Conservation (phyloP, 1,139 yeast species). For the Groenewaldozyma sp. region DNA sequence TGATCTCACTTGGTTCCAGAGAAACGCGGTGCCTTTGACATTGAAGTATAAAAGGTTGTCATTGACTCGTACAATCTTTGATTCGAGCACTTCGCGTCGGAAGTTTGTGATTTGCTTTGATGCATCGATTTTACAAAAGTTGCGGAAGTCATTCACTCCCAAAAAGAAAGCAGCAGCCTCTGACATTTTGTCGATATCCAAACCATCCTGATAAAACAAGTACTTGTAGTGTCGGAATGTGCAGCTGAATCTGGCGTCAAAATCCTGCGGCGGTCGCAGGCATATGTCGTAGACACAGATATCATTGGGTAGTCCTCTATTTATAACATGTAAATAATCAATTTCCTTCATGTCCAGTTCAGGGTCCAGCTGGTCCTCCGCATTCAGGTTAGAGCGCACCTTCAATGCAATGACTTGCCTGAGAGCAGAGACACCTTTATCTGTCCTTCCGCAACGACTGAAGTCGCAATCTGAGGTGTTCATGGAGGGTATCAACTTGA, state of each 20-base stretch:
- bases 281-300: constrained; percentile 77
- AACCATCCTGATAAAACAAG: constrained; percentile 44
- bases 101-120: constrained; percentile 83
- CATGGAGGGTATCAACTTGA: constrained; percentile 54
- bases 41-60: constrained; percentile 53
- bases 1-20: constrained; percentile 98
- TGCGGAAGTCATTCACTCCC: constrained; percentile 86
- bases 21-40: constrained; percentile 77
- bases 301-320: constrained; percentile 70
- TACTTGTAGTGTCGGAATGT: constrained; percentile 75
- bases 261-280: constrained; percentile 68
- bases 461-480: constrained; percentile 57
- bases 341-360: constrained; percentile 56
- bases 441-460: constrained; percentile 94
- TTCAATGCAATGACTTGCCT: constrained; percentile 81
- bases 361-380: constrained; percentile 49
- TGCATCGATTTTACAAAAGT: constrained; percentile 91
- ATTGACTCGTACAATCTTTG: constrained; percentile 18
- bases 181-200: constrained; percentile 60
- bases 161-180: constrained; percentile 55
- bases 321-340: constrained; percentile 66
- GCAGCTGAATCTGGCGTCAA: constrained; percentile 93
- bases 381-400: constrained; percentile 58
- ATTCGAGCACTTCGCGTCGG: constrained; percentile 41
- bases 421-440: constrained; percentile 94